Percentiles rank a stretch among this genome's conserved stretches.
These are phyloP conservation scores for Furculomyces boomerangus DNA, from an alignment of 371 early-diverging fungal species.

Conservation along the genomic window DNA sequence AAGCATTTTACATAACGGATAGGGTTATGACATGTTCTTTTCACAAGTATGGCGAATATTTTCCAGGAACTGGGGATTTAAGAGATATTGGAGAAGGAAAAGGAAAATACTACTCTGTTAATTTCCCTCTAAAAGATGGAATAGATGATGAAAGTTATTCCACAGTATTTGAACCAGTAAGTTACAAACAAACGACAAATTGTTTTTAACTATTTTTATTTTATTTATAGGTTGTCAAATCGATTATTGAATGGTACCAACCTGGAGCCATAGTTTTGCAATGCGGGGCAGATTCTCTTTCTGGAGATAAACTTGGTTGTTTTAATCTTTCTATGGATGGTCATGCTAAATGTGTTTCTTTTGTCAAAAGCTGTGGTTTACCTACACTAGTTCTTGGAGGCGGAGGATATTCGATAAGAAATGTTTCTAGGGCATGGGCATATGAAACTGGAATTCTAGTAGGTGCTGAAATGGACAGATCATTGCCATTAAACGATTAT, in stretches of 20 bases:
- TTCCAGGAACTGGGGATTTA: conserved; percentile 95
- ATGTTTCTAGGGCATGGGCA: conserved; percentile 96
- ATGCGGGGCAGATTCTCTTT: conserved; percentile 97
- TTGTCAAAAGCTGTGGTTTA: conserved; percentile 79
- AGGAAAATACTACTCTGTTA: conserved; percentile 90
- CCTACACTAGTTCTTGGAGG: conserved; percentile 96
- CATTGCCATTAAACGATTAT: conserved; percentile 89
- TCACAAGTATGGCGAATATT: conserved; percentile 98
- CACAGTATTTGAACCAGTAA: conserved; percentile 69
- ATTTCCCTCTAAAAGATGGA: conserved; percentile 95
- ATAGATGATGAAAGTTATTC: conserved; percentile 92
- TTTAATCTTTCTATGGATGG: conserved; percentile 93
- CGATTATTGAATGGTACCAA: conserved; percentile 86
- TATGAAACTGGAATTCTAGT: conserved; percentile 94
- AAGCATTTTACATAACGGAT: conserved; percentile 98
- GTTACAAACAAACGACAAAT: neutral
- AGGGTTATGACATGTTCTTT: conserved; percentile 99
- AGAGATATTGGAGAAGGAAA: conserved; percentile 74
- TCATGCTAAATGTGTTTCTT: conserved; percentile 78
- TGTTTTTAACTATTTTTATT: neutral
- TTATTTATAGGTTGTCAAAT: conserved; percentile 32
- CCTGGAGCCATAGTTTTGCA: conserved; percentile 96
- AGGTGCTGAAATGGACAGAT: conserved; percentile 54
- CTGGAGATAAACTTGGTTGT: conserved; percentile 97
- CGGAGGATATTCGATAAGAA: conserved; percentile 98